These are phyloP conservation scores for Emmonsiellopsis sp. DNA, from an alignment of 2,329 filamentous ascomycete genomes.

Conservation along the genomic window DNA sequence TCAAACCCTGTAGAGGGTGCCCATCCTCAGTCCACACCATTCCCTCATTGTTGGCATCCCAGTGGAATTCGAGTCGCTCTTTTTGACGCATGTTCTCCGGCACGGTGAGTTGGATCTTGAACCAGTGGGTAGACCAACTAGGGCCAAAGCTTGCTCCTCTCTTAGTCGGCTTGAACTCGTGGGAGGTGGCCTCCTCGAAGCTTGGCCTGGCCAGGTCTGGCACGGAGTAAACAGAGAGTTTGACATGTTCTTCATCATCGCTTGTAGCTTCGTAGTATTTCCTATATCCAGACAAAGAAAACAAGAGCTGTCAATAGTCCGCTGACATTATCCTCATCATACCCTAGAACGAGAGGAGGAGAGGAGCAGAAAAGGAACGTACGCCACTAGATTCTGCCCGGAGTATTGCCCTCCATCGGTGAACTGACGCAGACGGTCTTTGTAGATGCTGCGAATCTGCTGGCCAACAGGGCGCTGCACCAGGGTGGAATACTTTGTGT, in stretches of 20 bases:
- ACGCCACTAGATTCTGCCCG: slow-evolving; percentile 64
- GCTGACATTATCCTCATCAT: slow-evolving; percentile 12
- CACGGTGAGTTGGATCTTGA: slow-evolving; percentile 71
- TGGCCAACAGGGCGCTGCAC: slow-evolving; percentile 55
- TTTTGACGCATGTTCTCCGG: slow-evolving; percentile 65
- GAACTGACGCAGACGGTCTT: slow-evolving; percentile 72
- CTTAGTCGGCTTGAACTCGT: slow-evolving; percentile 64
- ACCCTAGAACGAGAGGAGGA: slow-evolving; percentile 2
- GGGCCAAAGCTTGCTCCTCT: slow-evolving; percentile 80
- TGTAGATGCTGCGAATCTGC: slow-evolving; percentile 77
- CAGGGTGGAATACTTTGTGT: slow-evolving; percentile 41
- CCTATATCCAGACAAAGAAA: slow-evolving; percentile 27
- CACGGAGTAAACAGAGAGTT: slow-evolving; percentile 78
- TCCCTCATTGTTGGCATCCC: slow-evolving; percentile 93
- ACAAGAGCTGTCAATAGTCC: not conserved
- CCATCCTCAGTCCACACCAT: slow-evolving; percentile 87
- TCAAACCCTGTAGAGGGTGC: slow-evolving; percentile 83
- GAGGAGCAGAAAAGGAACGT: slow-evolving; percentile 23
- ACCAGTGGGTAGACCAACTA: slow-evolving; percentile 97
- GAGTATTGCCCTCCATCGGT: slow-evolving; percentile 71
- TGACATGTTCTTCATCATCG: slow-evolving; percentile 66
- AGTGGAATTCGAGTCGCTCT: slow-evolving; percentile 85
- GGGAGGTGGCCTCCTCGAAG: slow-evolving; percentile 73
- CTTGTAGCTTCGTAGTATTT: slow-evolving; percentile 63
- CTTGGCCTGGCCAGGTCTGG: slow-evolving; percentile 70